phyloP scores from a whole-genome alignment of 495 filamentous ascomycete species.

The Filosporella fistucella region DNA sequence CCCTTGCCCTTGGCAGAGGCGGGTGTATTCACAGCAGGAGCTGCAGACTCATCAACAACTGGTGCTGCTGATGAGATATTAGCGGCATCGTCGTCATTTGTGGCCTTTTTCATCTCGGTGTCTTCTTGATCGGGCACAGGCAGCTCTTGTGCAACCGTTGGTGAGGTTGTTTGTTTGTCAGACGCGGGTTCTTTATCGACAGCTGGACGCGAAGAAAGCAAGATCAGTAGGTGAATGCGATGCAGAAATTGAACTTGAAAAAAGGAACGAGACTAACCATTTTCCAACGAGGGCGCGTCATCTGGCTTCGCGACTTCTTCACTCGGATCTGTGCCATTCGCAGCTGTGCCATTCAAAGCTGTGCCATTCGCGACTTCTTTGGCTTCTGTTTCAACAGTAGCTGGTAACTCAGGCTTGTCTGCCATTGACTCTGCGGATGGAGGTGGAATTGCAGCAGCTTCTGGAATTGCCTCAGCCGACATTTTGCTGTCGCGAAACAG shows the following conservation, averaged over 20 bases:
- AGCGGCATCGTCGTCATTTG: conserved; percentile 19
- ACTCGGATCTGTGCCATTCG: background rate
- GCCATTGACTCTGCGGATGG: conserved; percentile 24
- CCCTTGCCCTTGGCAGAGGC: conserved; percentile 38
- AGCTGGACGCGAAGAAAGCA: conserved; percentile 17
- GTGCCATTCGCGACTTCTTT: conserved; percentile 15
- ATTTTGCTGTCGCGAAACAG: conserved; percentile 20
- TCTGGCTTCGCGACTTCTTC: conserved; percentile 18
- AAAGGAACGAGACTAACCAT: conserved; percentile 8
- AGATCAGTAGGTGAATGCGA: conserved; percentile 7
- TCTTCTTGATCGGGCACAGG: conserved; percentile 8
- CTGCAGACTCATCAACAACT: conserved; percentile 23
- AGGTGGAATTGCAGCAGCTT: conserved; percentile 10
- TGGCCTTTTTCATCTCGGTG: conserved; percentile 15
- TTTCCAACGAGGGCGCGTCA: conserved; percentile 7
- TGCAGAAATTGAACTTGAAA: background rate
- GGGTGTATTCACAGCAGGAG: conserved; percentile 21
- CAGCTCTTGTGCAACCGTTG: conserved; percentile 13
- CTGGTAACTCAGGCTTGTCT: conserved; percentile 21
- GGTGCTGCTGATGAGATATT: too few relatives aligned
- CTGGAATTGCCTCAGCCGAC: conserved; percentile 19
- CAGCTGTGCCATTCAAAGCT: background rate
- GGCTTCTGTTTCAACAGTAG: conserved; percentile 18
- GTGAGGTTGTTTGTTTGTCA: conserved; percentile 13
- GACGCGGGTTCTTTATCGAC: conserved; percentile 1